Evolutionary conservation across 2,329 filamentous ascomycete genomes (phyloP).

Genomic region (Blastomyces silverae): DNA sequence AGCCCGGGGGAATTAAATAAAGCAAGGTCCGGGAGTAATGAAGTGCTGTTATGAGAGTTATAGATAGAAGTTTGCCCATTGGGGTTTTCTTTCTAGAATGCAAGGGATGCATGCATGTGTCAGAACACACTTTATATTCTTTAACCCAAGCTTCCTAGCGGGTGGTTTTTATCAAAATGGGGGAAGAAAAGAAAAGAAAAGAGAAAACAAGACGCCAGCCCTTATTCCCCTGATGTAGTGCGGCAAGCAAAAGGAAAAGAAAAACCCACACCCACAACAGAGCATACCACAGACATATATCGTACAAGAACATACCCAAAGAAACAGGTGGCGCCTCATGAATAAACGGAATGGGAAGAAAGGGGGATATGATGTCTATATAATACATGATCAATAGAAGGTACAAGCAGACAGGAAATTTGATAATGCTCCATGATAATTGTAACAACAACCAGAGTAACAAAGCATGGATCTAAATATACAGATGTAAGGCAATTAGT

Average conservation of each 20-base stretch:
- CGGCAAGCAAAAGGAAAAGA: background rate
- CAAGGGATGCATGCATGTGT: no score
- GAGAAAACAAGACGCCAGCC: background rate
- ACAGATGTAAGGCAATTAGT: background rate
- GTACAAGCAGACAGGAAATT: background rate
- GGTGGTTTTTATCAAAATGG: background rate
- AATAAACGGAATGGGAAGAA: background rate
- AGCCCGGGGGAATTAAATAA: no score
- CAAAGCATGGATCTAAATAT: background rate
- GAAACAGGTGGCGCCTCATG: background rate
- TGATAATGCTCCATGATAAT: background rate
- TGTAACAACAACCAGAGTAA: background rate
- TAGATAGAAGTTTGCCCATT: no score
- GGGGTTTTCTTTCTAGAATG: no score
- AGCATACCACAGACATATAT: background rate
- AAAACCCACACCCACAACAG: background rate
- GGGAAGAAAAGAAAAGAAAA: no score
- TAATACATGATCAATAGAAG: background rate
- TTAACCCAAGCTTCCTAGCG: background rate
- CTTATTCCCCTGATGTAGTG: background rate
- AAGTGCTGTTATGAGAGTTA: no score
- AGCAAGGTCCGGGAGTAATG: no score
- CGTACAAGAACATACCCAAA: background rate
- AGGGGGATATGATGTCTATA: background rate
- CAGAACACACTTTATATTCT: background rate